phyloP scores from a whole-genome alignment of 2,329 filamentous ascomycete species.

The Stylonectria norvegica region DNA sequence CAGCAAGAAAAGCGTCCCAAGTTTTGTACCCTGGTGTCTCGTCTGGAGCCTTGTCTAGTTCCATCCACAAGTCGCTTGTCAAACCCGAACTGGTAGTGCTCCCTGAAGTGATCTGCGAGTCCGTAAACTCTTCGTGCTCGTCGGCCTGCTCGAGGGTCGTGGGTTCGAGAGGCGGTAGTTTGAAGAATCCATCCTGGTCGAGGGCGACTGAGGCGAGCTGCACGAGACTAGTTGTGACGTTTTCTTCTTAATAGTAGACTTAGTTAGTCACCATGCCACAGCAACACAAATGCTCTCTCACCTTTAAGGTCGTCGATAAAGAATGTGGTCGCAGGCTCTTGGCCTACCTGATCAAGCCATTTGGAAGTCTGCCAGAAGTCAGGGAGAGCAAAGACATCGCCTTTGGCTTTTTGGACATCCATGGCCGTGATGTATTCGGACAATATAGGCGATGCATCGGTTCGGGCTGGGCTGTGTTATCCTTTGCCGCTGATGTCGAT shows the following conservation, averaged over 20 bases:
- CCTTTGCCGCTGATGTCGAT: no score
- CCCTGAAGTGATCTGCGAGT: neutral
- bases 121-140: conserved; percentile 1
- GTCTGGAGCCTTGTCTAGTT: conserved; percentile 31
- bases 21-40: conserved; percentile 50
- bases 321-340: conserved; percentile 31
- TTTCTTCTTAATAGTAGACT: conserved; percentile 5
- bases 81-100: conserved; percentile 5
- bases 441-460: conserved; percentile 10
- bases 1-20: conserved; percentile 65
- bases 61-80: conserved; percentile 44
- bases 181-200: conserved; percentile 32
- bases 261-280: neutral
- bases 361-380: conserved; percentile 57
- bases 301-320: conserved; percentile 42
- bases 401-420: conserved; percentile 39
- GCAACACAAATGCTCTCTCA: conserved; percentile 17
- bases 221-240: conserved; percentile 13
- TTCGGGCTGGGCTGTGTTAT: no score
- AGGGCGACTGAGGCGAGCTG: conserved; percentile 18
- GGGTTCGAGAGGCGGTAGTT: conserved; percentile 15
- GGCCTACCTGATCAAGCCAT: conserved; percentile 38
- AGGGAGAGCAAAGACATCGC: conserved; percentile 61
- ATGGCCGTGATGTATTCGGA: conserved; percentile 20
- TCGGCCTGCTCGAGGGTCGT: conserved; percentile 4